These are phyloP conservation scores for Globisporangium paddicum DNA, from an alignment of 352 stramenopile genomes.

Conservation along the genomic window DNA sequence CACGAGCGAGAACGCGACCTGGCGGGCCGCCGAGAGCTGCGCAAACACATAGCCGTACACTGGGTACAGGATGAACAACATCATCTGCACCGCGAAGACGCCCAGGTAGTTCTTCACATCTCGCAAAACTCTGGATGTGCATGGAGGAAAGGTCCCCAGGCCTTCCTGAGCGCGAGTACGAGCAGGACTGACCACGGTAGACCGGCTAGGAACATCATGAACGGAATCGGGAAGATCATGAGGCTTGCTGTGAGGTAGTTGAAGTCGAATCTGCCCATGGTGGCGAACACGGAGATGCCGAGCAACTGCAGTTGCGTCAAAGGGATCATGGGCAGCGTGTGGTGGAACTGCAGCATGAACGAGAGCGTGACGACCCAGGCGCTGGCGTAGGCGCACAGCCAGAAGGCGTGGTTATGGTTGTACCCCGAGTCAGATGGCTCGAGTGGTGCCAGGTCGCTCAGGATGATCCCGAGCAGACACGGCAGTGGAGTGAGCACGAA, in stretches of 20 bases:
- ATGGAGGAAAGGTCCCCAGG: not conserved
- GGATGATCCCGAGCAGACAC: not conserved
- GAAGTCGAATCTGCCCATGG: not conserved
- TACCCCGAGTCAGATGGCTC: not conserved
- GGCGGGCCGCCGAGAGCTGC: constrained; percentile 2
- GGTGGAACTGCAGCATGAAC: constrained; percentile 5
- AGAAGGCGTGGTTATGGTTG: constrained; percentile 2
- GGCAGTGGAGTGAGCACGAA: not conserved
- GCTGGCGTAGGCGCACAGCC: not conserved
- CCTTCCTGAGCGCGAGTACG: not conserved
- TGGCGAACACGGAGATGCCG: not conserved
- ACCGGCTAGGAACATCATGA: not conserved
- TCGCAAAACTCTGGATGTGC: constrained; percentile 1
- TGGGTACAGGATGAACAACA: constrained; percentile 20
- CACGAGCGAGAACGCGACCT: constrained; percentile 20
- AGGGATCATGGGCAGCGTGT: not conserved
- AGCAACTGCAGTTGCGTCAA: not conserved
- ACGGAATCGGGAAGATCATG: not conserved
- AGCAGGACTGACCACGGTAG: not conserved
- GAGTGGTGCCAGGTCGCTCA: not conserved
- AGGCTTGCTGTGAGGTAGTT: not conserved
- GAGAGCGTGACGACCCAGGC: constrained; percentile 5
- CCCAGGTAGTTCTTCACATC: constrained; percentile 4
- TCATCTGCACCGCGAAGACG: constrained; percentile 8
- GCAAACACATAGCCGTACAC: constrained; percentile 27